Percentiles rank a stretch among this genome's conserved stretches.
Conservation (phyloP, 1,284 basidiomycete genomes). For the Golubevia sp. region DNA sequence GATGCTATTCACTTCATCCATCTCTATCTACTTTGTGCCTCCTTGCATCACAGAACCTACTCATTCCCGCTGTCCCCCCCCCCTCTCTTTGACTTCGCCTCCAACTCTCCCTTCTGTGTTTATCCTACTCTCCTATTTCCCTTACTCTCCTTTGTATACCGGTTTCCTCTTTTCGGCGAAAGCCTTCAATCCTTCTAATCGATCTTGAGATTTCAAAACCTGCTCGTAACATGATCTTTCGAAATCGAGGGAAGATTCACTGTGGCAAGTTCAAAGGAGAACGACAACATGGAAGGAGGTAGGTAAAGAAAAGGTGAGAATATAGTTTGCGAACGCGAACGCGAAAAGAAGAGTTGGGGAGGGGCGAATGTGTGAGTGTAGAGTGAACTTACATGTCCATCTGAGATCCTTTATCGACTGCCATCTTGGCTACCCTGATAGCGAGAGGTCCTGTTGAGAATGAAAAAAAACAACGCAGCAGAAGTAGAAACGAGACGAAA, state of each 20-base stretch:
- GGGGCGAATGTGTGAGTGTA: neutral
- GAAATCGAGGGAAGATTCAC: constrained; percentile 75
- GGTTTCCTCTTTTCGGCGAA: constrained; percentile 87
- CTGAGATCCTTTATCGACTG: constrained; percentile 79
- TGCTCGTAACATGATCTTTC: constrained; percentile 84
- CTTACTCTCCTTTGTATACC: constrained; percentile 79
- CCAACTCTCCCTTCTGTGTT: too few species aligned
- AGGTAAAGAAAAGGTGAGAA: neutral
- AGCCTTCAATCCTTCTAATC: constrained; percentile 81
- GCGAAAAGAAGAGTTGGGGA: too few species aligned
- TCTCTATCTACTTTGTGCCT: too few species aligned
- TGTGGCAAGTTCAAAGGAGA: constrained; percentile 2
- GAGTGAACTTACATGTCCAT: constrained; percentile 69
- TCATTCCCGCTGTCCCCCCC: too few species aligned
- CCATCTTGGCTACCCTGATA: constrained; percentile 82
- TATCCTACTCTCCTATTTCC: too few species aligned
- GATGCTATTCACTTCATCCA: too few species aligned
- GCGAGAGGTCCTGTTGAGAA: constrained; percentile 76
- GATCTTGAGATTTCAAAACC: constrained; percentile 77
- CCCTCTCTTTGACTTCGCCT: too few species aligned
- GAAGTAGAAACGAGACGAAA: neutral
- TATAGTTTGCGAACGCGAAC: neutral
- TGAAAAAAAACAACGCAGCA: neutral
- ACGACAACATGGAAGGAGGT: neutral
- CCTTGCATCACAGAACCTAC: too few species aligned